Base-by-base conservation (phyloP, 1,284 basidiomycete species). In the Papiliotrema fonsecae region DNA sequence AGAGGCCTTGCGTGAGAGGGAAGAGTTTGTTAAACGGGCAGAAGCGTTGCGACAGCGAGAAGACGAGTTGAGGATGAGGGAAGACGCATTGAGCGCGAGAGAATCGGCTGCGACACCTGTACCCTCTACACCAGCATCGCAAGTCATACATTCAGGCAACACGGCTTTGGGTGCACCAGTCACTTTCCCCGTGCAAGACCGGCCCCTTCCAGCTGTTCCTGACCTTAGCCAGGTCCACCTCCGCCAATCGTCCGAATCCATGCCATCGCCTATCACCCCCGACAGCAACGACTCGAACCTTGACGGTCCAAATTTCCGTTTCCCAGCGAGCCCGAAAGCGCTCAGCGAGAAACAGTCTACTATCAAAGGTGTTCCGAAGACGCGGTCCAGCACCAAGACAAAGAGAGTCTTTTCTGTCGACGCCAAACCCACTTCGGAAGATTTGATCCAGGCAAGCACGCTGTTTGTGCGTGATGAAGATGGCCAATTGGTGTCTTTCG, bases 391-490 rank as follows among this genome's bases (percentile, higher is more conserved):
- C n/a, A n/a, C n/a, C n/a, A n/a, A n/a, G n/a, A n/a, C n/a, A n/a
- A n/a, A n/a, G n/a, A n/a, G n/a, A n/a, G n/a, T n/a, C n/a, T 69
- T 70, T 44, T 51, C 53, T 6, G 58, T 68, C 24, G 52, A 57
- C 39, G 42, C 57, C 6, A 34, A 60, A n/a, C 68, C 69, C 0
- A 56, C 59, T 9, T 51, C 59, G 44, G 54, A 59, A 3, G 51
- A 52, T 3, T 31, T 72, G 16, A 64, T 57, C 56, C 65, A 70
- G 46, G 69, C 70, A 0, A 62, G 61, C 11, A 65, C 59, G n/a
- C 63, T 60, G 34, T 61, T 66, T 22, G 19, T 74, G 10, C 41
- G 51, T 36, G 65, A 72, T 49, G 66, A 72, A 44, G 43, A 64
- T 6, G 72, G 70, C 16, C 40, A 62, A 1, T 32, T 52, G 4